Evolutionary conservation across 441 rosid species (phyloP), one percentile per base, ranked within the genome.

Genomic region (Mallotus japonicus): DNA sequence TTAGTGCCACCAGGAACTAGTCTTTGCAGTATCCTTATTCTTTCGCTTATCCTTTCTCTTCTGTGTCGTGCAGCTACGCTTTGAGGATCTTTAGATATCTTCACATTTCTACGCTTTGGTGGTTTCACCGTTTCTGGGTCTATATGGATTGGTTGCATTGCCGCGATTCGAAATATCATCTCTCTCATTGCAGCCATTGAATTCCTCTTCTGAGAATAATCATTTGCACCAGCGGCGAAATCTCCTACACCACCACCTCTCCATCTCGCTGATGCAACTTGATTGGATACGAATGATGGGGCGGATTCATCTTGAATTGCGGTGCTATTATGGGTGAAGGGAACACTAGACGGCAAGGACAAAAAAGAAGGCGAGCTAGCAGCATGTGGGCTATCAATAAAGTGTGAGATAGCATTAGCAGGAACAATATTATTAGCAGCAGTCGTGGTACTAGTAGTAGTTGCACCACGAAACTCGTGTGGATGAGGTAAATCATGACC

Each of bases 1-100:
- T 87, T 87, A 24, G 94, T 89, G 63, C 94, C 94, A 0, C 94
- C 94, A 0, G 94, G 94, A 32, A 87, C 91, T 1, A 87, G 84
- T 77, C 90, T 79, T 77, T 89, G 94, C 11, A 89, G 85, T 66
- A 87, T 87, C 77, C 91, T 81, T 14, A 89, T 87, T 53, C 85
- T 83, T 80, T 89, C 90, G 32, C 94, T 89, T 67, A 89, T 89
- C 82, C 86, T 81, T 75, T 87, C 94, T 59, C 94, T 75, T 42
- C 94, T 73, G 40, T 86, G 91, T 47, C 94, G 80, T 2, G 90
- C 94, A 0, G 91, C 94, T 32, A 89, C 90, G 19, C 94, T 89
- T 62, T 87, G 91, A 1, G 94, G 94, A 69, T 89, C 94, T 69
- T 87, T 87, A 0, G 94, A 89, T 60, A 87, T 87, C 84, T 82